Percentiles rank a stretch among this genome's conserved stretches.
phyloP scores from a whole-genome alignment of 352 stramenopile genomes.

The Pythium phragmitis region DNA sequence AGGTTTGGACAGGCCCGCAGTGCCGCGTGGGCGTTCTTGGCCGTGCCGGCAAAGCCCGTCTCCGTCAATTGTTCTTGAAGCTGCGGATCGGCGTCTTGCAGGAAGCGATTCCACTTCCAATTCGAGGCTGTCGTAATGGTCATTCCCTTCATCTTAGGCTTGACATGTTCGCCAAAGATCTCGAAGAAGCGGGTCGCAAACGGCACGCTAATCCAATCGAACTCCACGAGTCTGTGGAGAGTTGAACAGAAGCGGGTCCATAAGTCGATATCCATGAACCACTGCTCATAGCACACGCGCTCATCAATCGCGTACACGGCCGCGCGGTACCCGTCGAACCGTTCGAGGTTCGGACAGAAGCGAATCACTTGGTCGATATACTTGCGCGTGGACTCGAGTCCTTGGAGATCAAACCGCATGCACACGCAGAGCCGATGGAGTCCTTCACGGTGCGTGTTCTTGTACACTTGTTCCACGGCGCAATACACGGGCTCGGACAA shows the following conservation, averaged over 20 bases:
- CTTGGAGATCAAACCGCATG: not conserved
- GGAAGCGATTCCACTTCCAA: not conserved
- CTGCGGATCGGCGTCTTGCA: not conserved
- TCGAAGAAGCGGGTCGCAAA: not conserved
- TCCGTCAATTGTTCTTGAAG: not conserved
- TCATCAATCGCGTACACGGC: not conserved
- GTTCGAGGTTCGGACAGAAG: not conserved
- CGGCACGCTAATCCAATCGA: slow-evolving; percentile 1
- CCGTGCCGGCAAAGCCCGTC: not conserved
- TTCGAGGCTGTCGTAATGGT: not conserved
- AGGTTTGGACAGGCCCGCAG: not conserved
- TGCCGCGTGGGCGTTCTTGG: not conserved
- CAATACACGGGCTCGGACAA: not conserved
- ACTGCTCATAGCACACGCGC: not conserved
- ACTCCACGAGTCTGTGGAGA: not conserved
- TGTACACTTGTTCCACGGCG: not conserved
- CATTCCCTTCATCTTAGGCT: not conserved
- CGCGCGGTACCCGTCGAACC: not conserved
- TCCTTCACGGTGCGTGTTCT: not conserved
- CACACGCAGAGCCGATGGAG: not conserved
- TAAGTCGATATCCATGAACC: not conserved
- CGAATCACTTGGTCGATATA: not conserved
- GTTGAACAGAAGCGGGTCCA: not conserved
- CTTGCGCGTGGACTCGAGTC: slow-evolving; percentile 1
- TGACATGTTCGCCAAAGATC: not conserved